phyloP scores from a whole-genome alignment of 2,329 filamentous ascomycete species.

The Phyllosticta citrichinensis region DNA sequence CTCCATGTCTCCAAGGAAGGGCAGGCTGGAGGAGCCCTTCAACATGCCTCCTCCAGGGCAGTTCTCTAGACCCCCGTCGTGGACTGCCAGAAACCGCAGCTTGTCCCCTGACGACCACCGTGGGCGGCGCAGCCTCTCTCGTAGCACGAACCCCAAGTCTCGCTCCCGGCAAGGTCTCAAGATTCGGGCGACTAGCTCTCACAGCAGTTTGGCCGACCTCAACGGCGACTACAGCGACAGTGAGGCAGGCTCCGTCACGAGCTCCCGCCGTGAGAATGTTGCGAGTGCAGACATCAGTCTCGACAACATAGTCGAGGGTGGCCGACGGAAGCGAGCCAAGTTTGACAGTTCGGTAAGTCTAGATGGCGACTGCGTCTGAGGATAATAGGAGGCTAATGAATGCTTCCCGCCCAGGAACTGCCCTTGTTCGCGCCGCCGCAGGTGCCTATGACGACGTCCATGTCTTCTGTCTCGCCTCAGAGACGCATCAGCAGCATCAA shows the following conservation, averaged over 20 bases:
- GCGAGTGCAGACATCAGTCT: constrained; percentile 95
- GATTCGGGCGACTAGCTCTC: constrained; percentile 53
- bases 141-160: constrained; percentile 46
- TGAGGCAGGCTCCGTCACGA: constrained; percentile 63
- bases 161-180: constrained; percentile 58
- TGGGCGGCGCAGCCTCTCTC: constrained; percentile 69
- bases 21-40: constrained; percentile 53
- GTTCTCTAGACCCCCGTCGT: constrained; percentile 58
- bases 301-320: constrained; percentile 96
- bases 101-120: constrained; percentile 59
- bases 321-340: constrained; percentile 87
- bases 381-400: constrained; percentile 10
- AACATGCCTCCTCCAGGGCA: constrained; percentile 55
- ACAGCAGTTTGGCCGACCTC: constrained; percentile 52
- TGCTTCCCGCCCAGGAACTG: constrained; percentile 58
- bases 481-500: constrained; percentile 66
- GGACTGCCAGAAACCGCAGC: constrained; percentile 66
- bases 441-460: constrained; percentile 84
- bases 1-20: constrained; percentile 41
- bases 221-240: constrained; percentile 76
- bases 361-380: constrained; percentile 12
- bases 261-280: constrained; percentile 71
- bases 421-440: constrained; percentile 78
- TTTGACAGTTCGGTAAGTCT: constrained; percentile 89
- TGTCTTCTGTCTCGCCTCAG: constrained; percentile 89